Evolutionary conservation across 2,329 filamentous ascomycete species (phyloP), one percentile per base, ranked within the genome.

Genomic region (Cytospora mali): DNA sequence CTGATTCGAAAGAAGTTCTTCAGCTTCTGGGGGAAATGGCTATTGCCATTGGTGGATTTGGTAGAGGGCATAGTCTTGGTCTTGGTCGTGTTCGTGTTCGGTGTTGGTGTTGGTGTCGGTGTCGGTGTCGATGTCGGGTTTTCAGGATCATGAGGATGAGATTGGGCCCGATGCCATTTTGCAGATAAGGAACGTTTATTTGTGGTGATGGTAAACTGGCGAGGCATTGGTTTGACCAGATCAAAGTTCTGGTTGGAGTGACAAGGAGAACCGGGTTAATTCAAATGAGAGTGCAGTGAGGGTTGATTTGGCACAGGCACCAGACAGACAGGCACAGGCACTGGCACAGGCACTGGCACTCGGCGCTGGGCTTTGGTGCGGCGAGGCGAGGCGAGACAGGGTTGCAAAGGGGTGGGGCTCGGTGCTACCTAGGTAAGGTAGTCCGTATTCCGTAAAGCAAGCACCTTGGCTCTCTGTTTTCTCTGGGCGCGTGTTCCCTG

Each of bases 1-100:
- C 83, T 89, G 74, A 89, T 88, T 70, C 86, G 86, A 76, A 90
- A 90, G 79, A 90, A 89, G 75, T 85, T 89, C 79, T 86, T 88
- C 69, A 90, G 75, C 72, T 86, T 87, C 74, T 88, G 86, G 68
- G 86, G 87, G 72, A 89, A 87, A 73, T 87, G 86, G 75, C 77
- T 79, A 68, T 80, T 80, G 72, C 81, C 81, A 69, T 80, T 79
- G 68, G 80, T 77, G 74, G 75, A 79, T 76, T 87, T 87, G 71
- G 80, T 77, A 66, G 81, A 77, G 64, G 82, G 81, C 82, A 84
- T 85, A 62, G 62, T 74, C 69, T 66, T 66, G 39, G 66, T 55
- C 29, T 31, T 6, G 27, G 33, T 33, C 23, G 25, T 29, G 14
- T 65, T 66, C 55, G 61, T 50, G 51, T 63, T 66, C 62, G 62